Base-by-base conservation (phyloP, 2,329 filamentous ascomycete species). In the Colletotrichum sp. region DNA sequence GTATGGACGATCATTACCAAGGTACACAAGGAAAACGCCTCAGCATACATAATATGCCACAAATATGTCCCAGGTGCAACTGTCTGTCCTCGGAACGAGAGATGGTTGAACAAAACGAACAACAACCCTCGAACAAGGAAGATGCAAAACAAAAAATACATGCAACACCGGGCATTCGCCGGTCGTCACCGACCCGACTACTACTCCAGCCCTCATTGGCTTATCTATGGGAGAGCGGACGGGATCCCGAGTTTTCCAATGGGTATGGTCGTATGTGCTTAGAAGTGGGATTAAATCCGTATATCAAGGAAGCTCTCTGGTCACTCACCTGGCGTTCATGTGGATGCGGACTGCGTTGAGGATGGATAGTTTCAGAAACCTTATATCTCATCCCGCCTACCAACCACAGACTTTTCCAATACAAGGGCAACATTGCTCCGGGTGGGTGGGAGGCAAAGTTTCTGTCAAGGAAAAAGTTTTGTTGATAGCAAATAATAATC, bases 261-360 rank as follows among this genome's bases (percentile, higher is more conserved):
- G 56, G 56, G 56, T 30, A 30, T 60, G 56, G 56, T 60, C 56
- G 56, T 60, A 60, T 60, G 56, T 60, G 24, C 12, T 28, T 4
- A 1, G 5, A 0, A 0, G 0, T 1, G 4, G 0, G 10, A 26
- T 12, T 9, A 8, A 16, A 30, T 2, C 8, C 8, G 16, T 18
- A 60, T 4, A 48, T 48, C 18, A 21, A n/a, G 43, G 43, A 48
- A 38, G 8, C 36, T 38, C 36, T 38, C 36, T 38, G 16, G 8
- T 18, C 36, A 38, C 8, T 9, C 36, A 38, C 36, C 36, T 38
- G 4, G 16, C 36, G 36, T 38, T n/a, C n/a, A 48, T 48, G n/a
- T 21, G n/a, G 43, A 48, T 3, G 43, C 10, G 43, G n/a, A 48
- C n/a, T 21, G 43, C 9, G 18, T n/a, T 13, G 43, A 48, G n/a